Percentiles rank a stretch among this genome's conserved stretches.
phyloP scores from a whole-genome alignment of 768 basidiomycete species.

The Tulasnella sp. region DNA sequence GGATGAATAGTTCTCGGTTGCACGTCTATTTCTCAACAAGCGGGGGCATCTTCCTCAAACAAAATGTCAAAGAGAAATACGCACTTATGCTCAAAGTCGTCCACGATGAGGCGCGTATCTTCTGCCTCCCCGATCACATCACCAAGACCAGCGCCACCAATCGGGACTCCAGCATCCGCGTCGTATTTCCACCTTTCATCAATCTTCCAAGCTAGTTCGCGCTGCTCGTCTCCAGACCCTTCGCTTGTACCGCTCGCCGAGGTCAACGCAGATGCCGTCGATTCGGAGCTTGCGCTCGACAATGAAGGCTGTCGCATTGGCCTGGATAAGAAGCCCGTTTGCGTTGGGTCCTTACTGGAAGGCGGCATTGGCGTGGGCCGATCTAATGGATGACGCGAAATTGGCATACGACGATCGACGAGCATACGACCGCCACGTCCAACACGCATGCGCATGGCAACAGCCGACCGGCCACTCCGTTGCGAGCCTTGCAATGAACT shows the following conservation, averaged over 20 bases:
- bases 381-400: conserved; percentile 7
- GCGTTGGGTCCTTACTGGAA: not conserved
- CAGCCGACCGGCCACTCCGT: not conserved
- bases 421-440: conserved; percentile 74
- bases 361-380: conserved; percentile 8
- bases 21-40: too few species aligned
- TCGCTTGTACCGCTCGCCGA: conserved; percentile 12
- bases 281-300: conserved; percentile 1
- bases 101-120: conserved; percentile 27
- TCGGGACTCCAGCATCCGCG: conserved; percentile 25
- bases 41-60: too few species aligned
- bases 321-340: conserved; percentile 4
- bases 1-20: too few species aligned
- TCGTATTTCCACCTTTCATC: conserved; percentile 30
- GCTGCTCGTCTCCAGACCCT: conserved; percentile 16
- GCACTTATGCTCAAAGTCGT: conserved; percentile 26
- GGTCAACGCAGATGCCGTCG: conserved; percentile 17
- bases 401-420: conserved; percentile 49
- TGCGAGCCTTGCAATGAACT: conserved; percentile 24
- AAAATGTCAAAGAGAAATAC: conserved; percentile 8
- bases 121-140: conserved; percentile 17
- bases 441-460: conserved; percentile 50
- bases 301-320: conserved; percentile 6
- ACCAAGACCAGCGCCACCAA: conserved; percentile 24
- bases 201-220: conserved; percentile 22